Evolutionary conservation across 805 yeast species (phyloP).

Genomic region (Kuraishia molischiana): DNA sequence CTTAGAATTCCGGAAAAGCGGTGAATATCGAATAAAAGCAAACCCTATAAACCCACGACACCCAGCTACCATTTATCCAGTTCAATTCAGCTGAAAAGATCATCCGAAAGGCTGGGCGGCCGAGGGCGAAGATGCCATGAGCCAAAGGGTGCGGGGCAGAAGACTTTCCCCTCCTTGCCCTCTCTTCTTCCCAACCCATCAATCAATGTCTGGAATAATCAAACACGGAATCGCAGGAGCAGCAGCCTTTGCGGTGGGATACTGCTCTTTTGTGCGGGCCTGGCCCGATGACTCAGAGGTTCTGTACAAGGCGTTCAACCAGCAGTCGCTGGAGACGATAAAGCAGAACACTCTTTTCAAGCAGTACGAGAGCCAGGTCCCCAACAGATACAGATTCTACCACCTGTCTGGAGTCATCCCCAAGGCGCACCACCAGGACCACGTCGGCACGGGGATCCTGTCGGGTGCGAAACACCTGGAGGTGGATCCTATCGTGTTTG

Average conservation of each 20-base stretch:
- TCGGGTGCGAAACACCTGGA: constrained; percentile 60
- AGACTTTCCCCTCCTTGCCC: too few species aligned
- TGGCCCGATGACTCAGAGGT: constrained; percentile 17
- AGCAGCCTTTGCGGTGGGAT: constrained; percentile 16
- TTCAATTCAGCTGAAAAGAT: too few species aligned
- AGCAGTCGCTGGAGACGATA: constrained; percentile 15
- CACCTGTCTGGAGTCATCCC: constrained; percentile 41
- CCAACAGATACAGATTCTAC: constrained; percentile 3
- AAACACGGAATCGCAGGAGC: constrained; percentile 1
- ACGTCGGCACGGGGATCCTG: constrained; percentile 64
- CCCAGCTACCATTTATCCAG: too few species aligned
- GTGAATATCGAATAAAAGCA: too few species aligned
- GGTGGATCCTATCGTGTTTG: constrained; percentile 66
- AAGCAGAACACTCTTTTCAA: constrained; percentile 17
- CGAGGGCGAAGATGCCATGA: too few species aligned
- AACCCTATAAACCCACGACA: too few species aligned
- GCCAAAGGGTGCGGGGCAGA: too few species aligned
- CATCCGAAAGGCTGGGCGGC: too few species aligned
- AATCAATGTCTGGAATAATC: too few species aligned
- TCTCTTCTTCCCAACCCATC: too few species aligned
- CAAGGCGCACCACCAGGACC: constrained; percentile 45
- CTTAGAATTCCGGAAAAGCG: too few species aligned
- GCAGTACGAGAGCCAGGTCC: not conserved
- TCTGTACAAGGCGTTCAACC: constrained; percentile 9
- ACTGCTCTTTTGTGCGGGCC: constrained; percentile 17